phyloP scores from a whole-genome alignment of 202 grass and related monocot species.

The Hordeum pubiflorum region DNA sequence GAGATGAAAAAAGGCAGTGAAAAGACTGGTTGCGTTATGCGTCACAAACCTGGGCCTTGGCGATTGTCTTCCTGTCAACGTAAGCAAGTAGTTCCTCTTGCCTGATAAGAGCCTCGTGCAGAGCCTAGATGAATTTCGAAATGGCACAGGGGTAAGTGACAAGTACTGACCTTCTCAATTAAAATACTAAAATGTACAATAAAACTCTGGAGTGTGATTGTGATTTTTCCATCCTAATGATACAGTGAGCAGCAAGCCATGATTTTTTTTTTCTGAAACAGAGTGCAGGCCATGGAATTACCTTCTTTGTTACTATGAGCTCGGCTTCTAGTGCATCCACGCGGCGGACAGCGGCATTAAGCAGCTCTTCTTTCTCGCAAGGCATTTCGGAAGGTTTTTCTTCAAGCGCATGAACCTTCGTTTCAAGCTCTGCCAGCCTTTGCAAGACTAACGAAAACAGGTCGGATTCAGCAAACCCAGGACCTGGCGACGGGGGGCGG shows the following conservation, averaged over 20 bases:
- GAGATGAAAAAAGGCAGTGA: neutral
- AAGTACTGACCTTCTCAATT: neutral
- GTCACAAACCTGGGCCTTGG: conserved; percentile 47
- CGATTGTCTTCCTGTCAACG: conserved; percentile 69
- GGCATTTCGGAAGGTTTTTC: conserved; percentile 84
- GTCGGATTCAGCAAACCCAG: conserved; percentile 53
- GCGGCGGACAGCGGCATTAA: conserved; percentile 61
- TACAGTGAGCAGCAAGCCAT: neutral
- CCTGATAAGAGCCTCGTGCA: conserved; percentile 86
- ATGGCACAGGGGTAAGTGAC: neutral
- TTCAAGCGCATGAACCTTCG: conserved; percentile 65
- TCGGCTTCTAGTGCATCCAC: conserved; percentile 80
- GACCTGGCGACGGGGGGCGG: conserved; percentile 50
- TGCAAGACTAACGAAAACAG: conserved; percentile 54
- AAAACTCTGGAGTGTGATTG: neutral
- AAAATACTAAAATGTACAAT: neutral
- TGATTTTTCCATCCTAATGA: neutral
- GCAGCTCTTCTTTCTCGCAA: conserved; percentile 79
- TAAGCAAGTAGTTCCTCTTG: conserved; percentile 89
- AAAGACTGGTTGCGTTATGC: neutral
- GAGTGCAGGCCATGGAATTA: neutral
- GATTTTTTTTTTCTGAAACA: no score
- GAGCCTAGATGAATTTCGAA: conserved; percentile 40
- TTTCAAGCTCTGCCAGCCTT: conserved; percentile 71
- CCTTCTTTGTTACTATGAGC: conserved; percentile 88